Evolutionary conservation across 306 rosid genomes (phyloP).

Genomic region (Malus orientalis): DNA sequence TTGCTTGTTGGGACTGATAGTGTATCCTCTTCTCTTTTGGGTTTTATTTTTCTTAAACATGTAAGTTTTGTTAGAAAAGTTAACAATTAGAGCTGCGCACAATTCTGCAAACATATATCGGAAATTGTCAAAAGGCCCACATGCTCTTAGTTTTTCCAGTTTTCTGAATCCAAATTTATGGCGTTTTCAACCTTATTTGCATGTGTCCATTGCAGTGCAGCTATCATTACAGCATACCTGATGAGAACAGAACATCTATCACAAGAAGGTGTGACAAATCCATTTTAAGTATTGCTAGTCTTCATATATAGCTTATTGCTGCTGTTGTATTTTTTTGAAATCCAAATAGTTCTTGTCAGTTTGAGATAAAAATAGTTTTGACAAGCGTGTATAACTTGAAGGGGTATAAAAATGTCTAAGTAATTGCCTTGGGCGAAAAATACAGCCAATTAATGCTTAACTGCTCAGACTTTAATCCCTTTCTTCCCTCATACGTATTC

Average conservation of each 20-base stretch:
- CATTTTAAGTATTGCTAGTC: slow-evolving; percentile 25
- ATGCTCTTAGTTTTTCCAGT: neutral
- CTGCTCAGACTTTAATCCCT: neutral
- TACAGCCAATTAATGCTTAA: neutral
- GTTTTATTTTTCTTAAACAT: neutral
- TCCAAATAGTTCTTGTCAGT: neutral
- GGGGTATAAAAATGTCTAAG: neutral
- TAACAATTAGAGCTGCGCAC: neutral
- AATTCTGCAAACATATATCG: neutral
- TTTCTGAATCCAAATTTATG: slow-evolving; percentile 12
- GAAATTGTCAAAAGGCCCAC: neutral
- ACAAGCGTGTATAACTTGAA: neutral
- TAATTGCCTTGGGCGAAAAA: neutral
- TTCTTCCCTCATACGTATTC: neutral
- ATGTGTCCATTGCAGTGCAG: slow-evolving; percentile 72
- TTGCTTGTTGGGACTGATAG: neutral
- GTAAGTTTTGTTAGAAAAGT: neutral
- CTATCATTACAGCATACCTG: slow-evolving; percentile 78
- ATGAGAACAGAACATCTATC: slow-evolving; percentile 79
- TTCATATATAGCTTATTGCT: slow-evolving; percentile 17
- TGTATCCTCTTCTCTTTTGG: neutral
- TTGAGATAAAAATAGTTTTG: neutral
- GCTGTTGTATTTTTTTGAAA: neutral
- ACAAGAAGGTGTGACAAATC: slow-evolving; percentile 58
- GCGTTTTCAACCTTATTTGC: slow-evolving; percentile 22